phyloP scores from a whole-genome alignment of 768 basidiomycete species.

The Thelephora aurantiotincta region DNA sequence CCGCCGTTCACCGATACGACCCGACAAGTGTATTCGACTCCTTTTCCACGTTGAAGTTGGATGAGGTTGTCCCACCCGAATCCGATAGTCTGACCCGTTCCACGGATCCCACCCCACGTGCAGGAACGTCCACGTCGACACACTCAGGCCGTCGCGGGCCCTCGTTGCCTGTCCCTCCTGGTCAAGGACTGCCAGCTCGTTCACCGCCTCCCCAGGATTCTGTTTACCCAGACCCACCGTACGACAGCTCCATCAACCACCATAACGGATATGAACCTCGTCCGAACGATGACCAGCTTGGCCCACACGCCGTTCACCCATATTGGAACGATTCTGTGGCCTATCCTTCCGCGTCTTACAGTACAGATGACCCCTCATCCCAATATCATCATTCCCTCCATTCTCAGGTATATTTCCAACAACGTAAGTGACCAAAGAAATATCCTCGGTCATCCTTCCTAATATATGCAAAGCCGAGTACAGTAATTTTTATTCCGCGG shows the following conservation, averaged over 20 bases:
- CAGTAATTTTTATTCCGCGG: constrained; percentile 56
- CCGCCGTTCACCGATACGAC: constrained; percentile 17
- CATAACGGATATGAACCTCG: constrained; percentile 1
- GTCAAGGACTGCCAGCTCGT: constrained; percentile 7
- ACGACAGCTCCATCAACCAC: too few relatives aligned
- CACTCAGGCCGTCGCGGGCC: constrained; percentile 8
- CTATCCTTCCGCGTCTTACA: not conserved
- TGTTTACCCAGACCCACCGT: too few relatives aligned
- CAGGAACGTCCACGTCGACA: constrained; percentile 13
- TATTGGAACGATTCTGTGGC: constrained; percentile 11
- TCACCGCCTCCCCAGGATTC: constrained; percentile 1
- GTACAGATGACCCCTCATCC: constrained; percentile 24
- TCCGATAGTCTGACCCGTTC: too few relatives aligned
- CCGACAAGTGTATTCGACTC: constrained; percentile 31
- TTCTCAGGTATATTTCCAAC: constrained; percentile 16
- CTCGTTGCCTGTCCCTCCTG: constrained; percentile 9
- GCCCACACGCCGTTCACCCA: constrained; percentile 14
- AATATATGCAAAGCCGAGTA: constrained; percentile 25
- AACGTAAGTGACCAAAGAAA: not conserved
- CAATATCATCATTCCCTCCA: constrained; percentile 5
- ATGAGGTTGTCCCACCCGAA: too few relatives aligned
- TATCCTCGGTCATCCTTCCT: constrained; percentile 11
- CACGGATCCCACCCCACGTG: constrained; percentile 24
- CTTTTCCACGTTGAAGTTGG: constrained; percentile 31
- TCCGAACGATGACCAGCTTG: constrained; percentile 5